These are phyloP conservation scores for Colletotrichum sp. DNA, from an alignment of 2,329 filamentous ascomycete genomes.

Conservation along the genomic window DNA sequence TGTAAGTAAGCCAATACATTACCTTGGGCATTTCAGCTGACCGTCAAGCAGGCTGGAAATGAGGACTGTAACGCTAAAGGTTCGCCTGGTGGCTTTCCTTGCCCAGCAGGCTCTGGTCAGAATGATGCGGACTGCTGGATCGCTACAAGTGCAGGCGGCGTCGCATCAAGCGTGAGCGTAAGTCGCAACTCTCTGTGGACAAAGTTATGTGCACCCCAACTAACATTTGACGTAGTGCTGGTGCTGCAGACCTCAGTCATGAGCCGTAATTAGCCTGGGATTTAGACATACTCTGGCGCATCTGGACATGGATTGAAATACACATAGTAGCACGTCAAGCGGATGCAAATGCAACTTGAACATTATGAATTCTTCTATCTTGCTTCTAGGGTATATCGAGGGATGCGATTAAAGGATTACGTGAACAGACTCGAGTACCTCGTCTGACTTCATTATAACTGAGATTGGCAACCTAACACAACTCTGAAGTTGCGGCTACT, in stretches of 20 bases:
- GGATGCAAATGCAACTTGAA: background rate
- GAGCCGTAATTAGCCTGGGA: background rate
- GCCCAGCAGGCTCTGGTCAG: background rate
- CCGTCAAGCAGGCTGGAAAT: background rate
- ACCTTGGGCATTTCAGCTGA: background rate
- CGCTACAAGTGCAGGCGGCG: background rate
- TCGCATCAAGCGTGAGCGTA: background rate
- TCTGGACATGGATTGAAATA: background rate
- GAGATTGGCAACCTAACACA: background rate
- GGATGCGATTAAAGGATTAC: background rate
- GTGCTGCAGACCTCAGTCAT: background rate
- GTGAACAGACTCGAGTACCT: background rate
- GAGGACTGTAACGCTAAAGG: background rate
- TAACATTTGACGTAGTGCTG: background rate
- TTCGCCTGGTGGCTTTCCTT: background rate
- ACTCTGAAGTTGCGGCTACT: background rate
- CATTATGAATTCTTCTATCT: background rate
- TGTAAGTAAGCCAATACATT: background rate
- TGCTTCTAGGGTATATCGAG: conserved; percentile 13
- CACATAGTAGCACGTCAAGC: background rate
- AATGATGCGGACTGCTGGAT: background rate
- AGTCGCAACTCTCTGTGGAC: background rate
- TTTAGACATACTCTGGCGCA: rapidly evolving
- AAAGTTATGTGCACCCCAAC: background rate
- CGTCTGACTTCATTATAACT: background rate